A percentile compares a stretch with the other conserved stretches of the same genome.
These are phyloP conservation scores for Austropuccinia psidii DNA, from an alignment of 1,284 basidiomycete genomes.

Conservation along the genomic window DNA sequence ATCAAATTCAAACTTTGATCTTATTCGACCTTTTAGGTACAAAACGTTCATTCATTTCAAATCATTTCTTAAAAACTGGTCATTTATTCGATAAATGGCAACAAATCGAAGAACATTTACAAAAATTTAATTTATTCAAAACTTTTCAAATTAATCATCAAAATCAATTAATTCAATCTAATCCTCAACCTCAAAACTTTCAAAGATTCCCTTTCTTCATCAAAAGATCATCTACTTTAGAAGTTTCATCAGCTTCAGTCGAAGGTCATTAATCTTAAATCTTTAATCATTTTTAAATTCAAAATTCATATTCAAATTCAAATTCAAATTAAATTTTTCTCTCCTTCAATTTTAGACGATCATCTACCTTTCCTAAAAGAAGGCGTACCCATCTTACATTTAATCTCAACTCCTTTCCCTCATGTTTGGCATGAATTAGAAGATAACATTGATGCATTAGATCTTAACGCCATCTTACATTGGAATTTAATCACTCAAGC, in stretches of 20 bases:
- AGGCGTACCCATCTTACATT: constrained; percentile 81
- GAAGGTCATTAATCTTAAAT: neutral
- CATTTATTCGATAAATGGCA: constrained; percentile 76
- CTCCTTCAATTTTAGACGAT: constrained; percentile 67
- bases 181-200: neutral
- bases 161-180: neutral
- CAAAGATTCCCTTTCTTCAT: neutral
- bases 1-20: constrained; percentile 76
- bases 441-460: constrained; percentile 78
- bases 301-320: neutral
- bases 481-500: constrained; percentile 85
- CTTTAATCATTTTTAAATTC: neutral
- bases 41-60: constrained; percentile 61
- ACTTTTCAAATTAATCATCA: no score
- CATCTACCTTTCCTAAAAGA: constrained; percentile 78
- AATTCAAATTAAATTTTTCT: neutral
- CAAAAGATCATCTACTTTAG: neutral
- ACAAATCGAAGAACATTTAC: constrained; percentile 57
- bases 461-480: constrained; percentile 72
- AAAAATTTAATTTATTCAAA: constrained; percentile 38
- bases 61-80: constrained; percentile 69
- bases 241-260: neutral
- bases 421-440: constrained; percentile 76
- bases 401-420: constrained; percentile 87
- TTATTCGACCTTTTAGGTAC: constrained; percentile 72